These are phyloP conservation scores for Tagetes patula DNA, from an alignment of 129 eudicot genomes.

Conservation along the genomic window DNA sequence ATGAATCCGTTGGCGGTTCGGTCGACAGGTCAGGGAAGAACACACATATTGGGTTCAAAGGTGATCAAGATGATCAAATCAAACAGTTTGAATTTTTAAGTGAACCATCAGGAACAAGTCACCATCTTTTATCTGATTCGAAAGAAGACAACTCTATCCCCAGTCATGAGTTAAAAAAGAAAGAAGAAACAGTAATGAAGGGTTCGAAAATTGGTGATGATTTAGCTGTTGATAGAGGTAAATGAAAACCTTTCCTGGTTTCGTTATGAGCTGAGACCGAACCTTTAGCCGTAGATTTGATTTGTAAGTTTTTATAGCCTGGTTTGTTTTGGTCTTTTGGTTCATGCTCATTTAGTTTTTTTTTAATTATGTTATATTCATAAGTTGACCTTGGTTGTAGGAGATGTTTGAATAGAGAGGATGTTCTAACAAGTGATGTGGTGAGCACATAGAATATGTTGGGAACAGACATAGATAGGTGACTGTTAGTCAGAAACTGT, in stretches of 20 bases:
- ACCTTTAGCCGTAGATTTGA: neutral
- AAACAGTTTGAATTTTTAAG: neutral
- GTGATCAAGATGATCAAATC: neutral
- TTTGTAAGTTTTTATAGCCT: neutral
- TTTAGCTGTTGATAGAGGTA: constrained; percentile 21
- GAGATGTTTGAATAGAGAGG: neutral
- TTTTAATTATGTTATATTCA: neutral
- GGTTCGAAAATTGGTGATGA: neutral
- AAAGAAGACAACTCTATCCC: neutral
- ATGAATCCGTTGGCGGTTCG: constrained; percentile 12
- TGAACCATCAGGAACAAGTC: constrained; percentile 23
- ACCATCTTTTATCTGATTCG: constrained; percentile 10
- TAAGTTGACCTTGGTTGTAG: neutral
- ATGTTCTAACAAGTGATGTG: constrained; percentile 3
- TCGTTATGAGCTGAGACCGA: too few relatives aligned
- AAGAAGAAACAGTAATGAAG: neutral
- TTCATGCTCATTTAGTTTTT: neutral
- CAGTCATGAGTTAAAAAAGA: neutral
- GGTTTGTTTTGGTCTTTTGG: neutral
- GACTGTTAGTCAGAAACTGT: neutral
- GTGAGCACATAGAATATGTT: neutral
- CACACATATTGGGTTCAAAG: neutral
- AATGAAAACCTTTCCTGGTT: neutral
- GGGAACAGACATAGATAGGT: neutral
- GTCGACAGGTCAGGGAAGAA: constrained; percentile 5